These are phyloP conservation scores for Scytalidium lignicola DNA, from an alignment of 2,329 filamentous ascomycete genomes.

Conservation along the genomic window DNA sequence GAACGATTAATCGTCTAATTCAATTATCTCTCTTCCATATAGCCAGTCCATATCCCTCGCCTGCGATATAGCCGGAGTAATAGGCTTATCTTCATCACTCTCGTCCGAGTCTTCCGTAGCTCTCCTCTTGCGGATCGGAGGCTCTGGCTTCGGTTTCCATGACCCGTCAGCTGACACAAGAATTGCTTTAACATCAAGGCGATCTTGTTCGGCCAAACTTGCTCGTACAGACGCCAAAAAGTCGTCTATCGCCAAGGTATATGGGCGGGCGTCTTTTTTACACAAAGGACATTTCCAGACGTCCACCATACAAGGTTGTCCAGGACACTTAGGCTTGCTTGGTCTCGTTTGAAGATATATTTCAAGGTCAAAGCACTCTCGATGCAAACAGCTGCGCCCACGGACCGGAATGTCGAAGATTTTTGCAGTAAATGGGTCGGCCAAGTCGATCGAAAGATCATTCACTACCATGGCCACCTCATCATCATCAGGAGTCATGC, in stretches of 20 bases:
- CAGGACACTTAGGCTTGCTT: constrained; percentile 37
- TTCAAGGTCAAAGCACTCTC: constrained; percentile 85
- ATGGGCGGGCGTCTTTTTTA: constrained; percentile 68
- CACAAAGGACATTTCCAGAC: constrained; percentile 89
- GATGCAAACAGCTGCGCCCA: constrained; percentile 63
- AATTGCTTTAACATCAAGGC: constrained; percentile 53
- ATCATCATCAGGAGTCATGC: constrained; percentile 46
- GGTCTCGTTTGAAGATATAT: constrained; percentile 68
- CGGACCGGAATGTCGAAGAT: constrained; percentile 71
- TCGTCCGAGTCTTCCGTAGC: constrained; percentile 12
- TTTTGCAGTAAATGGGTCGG: constrained; percentile 60
- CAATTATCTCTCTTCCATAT: background rate
- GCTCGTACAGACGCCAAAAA: constrained; percentile 63
- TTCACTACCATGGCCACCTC: constrained; percentile 56
- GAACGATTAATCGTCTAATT: background rate
- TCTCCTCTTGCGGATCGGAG: constrained; percentile 13
- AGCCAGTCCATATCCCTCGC: background rate
- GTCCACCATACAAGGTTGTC: constrained; percentile 55
- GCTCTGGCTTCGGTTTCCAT: constrained; percentile 52
- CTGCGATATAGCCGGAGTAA: background rate
- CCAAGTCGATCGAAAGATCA: constrained; percentile 55
- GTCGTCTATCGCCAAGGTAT: constrained; percentile 64
- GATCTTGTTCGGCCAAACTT: constrained; percentile 43
- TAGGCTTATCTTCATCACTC: constrained; percentile 8
- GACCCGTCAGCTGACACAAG: constrained; percentile 57